Evolutionary conservation across 495 filamentous ascomycete species (phyloP).

Genomic region (Neurospora pannonica): DNA sequence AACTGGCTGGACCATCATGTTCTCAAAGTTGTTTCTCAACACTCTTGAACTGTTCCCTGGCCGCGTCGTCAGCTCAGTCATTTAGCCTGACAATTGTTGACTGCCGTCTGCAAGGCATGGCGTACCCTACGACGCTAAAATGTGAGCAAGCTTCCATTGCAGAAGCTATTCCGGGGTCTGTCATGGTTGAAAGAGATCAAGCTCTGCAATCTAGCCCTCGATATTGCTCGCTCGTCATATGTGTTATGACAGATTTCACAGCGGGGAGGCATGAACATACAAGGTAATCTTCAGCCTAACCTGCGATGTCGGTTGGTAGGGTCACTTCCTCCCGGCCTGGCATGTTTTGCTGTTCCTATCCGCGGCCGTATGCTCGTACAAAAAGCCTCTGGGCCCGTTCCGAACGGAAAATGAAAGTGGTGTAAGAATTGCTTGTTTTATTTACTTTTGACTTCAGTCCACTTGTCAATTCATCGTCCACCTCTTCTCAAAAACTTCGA

Average conservation of each 20-base stretch:
- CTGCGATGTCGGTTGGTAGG: not conserved
- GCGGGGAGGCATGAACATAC: not conserved
- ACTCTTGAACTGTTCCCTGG: not conserved
- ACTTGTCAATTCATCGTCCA: not conserved
- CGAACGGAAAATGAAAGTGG: not conserved
- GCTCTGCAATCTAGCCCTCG: not conserved
- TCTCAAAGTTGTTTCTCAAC: not conserved
- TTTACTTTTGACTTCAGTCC: not conserved
- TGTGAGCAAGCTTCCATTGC: not conserved
- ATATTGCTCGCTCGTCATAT: not conserved
- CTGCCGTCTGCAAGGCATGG: conserved; percentile 21
- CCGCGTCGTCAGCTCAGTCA: not conserved
- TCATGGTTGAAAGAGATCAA: not conserved
- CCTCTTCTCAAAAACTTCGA: not conserved
- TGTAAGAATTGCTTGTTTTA: not conserved
- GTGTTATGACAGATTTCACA: not conserved
- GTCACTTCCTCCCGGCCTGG: not conserved
- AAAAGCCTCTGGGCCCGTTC: not conserved
- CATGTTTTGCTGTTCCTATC: not conserved
- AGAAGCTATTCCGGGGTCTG: not conserved
- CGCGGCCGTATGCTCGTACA: not conserved
- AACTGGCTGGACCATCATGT: not conserved
- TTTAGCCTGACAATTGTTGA: conserved; percentile 19
- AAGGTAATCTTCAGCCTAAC: not conserved
- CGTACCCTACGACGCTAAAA: conserved; percentile 2